These are phyloP conservation scores for Epichloe sp. DNA, from an alignment of 2,329 filamentous ascomycete species.

Conservation along the genomic window DNA sequence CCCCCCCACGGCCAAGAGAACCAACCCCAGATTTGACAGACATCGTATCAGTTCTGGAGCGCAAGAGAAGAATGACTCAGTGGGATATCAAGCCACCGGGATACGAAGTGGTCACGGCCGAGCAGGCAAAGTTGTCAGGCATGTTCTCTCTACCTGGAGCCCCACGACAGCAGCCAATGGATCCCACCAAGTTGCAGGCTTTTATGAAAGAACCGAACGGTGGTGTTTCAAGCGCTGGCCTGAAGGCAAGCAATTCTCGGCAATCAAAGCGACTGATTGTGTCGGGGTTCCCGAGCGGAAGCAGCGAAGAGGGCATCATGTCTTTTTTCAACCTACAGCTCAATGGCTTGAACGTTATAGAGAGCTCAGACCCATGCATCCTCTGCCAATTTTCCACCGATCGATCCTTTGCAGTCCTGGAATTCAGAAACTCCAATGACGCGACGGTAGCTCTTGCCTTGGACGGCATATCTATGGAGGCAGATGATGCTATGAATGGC, in stretches of 20 bases:
- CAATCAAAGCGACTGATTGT: slow-evolving; percentile 88
- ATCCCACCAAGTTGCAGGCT: slow-evolving; percentile 82
- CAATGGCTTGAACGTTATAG: slow-evolving; percentile 88
- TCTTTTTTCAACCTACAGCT: slow-evolving; percentile 94
- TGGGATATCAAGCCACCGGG: slow-evolving; percentile 99
- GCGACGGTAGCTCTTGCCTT: slow-evolving; percentile 83
- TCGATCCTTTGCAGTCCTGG: slow-evolving; percentile 68
- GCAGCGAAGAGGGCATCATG: slow-evolving; percentile 63
- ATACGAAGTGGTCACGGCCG: slow-evolving; percentile 95
- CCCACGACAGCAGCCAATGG: slow-evolving; percentile 88
- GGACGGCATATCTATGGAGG: slow-evolving; percentile 80
- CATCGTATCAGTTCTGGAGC: slow-evolving; percentile 65
- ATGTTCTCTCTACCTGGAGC: slow-evolving; percentile 98
- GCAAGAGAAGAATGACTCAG: slow-evolving; percentile 87
- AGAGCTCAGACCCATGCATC: slow-evolving; percentile 71
- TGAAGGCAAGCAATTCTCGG: slow-evolving; percentile 86
- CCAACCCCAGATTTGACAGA: slow-evolving; percentile 91
- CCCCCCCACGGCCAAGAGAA: slow-evolving; percentile 79
- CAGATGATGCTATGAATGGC: slow-evolving; percentile 46
- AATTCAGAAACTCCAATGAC: slow-evolving; percentile 80
- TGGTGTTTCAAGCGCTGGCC: slow-evolving; percentile 56
- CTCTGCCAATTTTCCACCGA: slow-evolving; percentile 73
- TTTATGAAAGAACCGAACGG: slow-evolving; percentile 86
- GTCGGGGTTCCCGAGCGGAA: slow-evolving; percentile 61
- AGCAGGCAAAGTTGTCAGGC: slow-evolving; percentile 95